phyloP scores from a whole-genome alignment of 495 filamentous ascomycete genomes.

The Penicillium riverlandense region DNA sequence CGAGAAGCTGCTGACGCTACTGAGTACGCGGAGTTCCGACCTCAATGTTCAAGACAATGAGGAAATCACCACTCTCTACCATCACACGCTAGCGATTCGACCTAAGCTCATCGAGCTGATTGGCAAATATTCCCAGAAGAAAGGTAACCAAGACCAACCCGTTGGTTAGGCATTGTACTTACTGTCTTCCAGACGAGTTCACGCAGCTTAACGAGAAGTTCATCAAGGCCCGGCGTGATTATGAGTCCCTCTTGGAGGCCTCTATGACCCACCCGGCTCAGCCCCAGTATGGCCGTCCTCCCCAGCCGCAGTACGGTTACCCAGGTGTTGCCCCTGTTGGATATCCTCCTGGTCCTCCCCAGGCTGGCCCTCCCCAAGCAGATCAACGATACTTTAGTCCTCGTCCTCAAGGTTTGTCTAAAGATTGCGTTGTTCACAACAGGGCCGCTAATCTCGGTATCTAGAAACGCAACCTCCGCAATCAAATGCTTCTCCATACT shows the following conservation, averaged over 20 bases:
- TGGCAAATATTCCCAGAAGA: slow-evolving; percentile 99
- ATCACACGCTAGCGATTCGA: slow-evolving; percentile 86
- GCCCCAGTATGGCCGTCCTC: slow-evolving; percentile 61
- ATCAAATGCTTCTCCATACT: slow-evolving; percentile 23
- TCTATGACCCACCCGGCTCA: slow-evolving; percentile 89
- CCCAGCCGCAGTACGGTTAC: slow-evolving; percentile 58
- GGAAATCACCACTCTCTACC: slow-evolving; percentile 89
- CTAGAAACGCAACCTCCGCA: slow-evolving; percentile 26
- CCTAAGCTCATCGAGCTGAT: slow-evolving; percentile 97
- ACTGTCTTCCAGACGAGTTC: slow-evolving; percentile 69
- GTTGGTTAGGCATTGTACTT: neutral
- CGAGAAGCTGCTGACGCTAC: slow-evolving; percentile 85
- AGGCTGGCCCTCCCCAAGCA: slow-evolving; percentile 19
- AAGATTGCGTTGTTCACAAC: neutral
- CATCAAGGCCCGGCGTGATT: slow-evolving; percentile 95
- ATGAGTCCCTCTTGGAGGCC: slow-evolving; percentile 88
- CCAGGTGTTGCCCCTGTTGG: slow-evolving; percentile 42
- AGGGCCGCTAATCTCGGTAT: neutral
- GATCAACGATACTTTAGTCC: slow-evolving; percentile 70
- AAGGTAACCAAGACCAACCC: slow-evolving; percentile 49
- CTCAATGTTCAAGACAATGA: slow-evolving; percentile 83
- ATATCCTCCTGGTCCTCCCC: slow-evolving; percentile 41
- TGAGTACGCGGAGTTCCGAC: slow-evolving; percentile 91
- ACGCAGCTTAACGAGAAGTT: slow-evolving; percentile 98
- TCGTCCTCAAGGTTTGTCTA: slow-evolving; percentile 40